phyloP scores from a whole-genome alignment of 2,329 filamentous ascomycete species.

The Alternaria brassicae region DNA sequence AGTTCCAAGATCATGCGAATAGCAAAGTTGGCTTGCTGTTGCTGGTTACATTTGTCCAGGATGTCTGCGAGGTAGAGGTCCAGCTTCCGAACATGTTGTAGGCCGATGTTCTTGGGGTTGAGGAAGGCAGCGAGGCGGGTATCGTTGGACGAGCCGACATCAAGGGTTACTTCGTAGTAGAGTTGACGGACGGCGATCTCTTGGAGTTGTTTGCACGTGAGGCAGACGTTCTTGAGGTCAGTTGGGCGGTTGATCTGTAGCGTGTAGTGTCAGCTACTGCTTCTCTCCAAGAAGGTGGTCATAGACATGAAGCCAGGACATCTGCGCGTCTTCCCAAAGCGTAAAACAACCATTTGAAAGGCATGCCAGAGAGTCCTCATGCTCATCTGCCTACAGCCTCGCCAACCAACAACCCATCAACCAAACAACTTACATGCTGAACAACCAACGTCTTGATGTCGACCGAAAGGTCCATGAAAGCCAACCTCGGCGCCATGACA shows the following conservation, averaged over 20 bases:
- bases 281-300: background rate
- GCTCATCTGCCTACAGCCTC: background rate
- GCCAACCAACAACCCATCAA: background rate
- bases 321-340: background rate
- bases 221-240: constrained; percentile 57
- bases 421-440: constrained; percentile 42
- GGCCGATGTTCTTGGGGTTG: constrained; percentile 56
- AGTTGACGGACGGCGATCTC: constrained; percentile 55
- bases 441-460: constrained; percentile 52
- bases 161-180: constrained; percentile 57
- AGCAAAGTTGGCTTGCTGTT: constrained; percentile 56
- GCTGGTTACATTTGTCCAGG: constrained; percentile 53
- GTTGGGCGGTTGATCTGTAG: constrained; percentile 54
- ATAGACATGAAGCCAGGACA: background rate
- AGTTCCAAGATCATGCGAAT: constrained; percentile 59
- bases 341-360: background rate
- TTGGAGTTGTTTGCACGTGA: constrained; percentile 57
- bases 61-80: constrained; percentile 57
- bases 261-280: constrained; percentile 1
- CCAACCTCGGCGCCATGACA: constrained; percentile 37
- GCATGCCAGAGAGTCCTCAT: background rate
- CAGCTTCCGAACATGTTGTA: constrained; percentile 56
- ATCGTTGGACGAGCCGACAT: constrained; percentile 55
- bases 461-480: constrained; percentile 47
- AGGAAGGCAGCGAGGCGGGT: constrained; percentile 55